phyloP scores from a whole-genome alignment of 495 filamentous ascomycete species.

The Penicillium waksmanii region DNA sequence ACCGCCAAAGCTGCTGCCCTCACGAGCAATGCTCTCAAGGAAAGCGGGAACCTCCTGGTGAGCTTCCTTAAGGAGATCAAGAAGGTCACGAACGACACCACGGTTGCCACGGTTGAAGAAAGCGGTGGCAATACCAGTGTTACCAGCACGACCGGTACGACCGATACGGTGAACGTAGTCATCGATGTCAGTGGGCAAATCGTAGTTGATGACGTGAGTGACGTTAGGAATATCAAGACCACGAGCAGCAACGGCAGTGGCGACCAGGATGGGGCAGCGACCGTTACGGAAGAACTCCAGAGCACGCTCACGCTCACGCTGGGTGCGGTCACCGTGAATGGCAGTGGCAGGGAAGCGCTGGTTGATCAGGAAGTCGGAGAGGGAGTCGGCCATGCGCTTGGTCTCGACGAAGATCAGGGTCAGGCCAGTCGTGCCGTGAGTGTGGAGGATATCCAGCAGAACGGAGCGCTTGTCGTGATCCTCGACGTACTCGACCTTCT shows the following conservation, averaged over 20 bases:
- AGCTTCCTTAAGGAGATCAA: conserved; percentile 96
- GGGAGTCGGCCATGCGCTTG: conserved; percentile 97
- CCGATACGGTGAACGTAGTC: conserved; percentile 99
- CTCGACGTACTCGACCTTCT: conserved; percentile 98
- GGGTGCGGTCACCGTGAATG: conserved; percentile 97
- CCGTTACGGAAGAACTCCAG: conserved; percentile 96
- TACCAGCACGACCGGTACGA: conserved; percentile 99
- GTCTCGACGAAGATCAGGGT: conserved; percentile 99
- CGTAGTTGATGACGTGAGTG: conserved; percentile 98
- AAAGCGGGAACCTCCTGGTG: conserved; percentile 95
- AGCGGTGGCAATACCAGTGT: conserved; percentile 96
- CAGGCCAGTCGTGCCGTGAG: conserved; percentile 79
- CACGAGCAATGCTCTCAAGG: conserved; percentile 94
- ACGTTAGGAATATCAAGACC: conserved; percentile 97
- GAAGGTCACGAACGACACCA: conserved; percentile 90
- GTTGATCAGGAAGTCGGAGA: conserved; percentile 97
- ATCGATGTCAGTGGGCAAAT: conserved; percentile 97
- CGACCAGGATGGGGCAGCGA: conserved; percentile 93
- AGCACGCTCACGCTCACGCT: conserved; percentile 97
- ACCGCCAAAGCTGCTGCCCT: conserved; percentile 79
- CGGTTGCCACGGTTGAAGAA: conserved; percentile 99
- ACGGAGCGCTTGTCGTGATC: conserved; percentile 97
- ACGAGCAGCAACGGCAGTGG: conserved; percentile 96
- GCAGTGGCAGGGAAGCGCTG: conserved; percentile 98
- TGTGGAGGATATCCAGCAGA: conserved; percentile 95